These are phyloP conservation scores for Venturia asperata DNA, from an alignment of 2,329 filamentous ascomycete genomes.

Conservation along the genomic window DNA sequence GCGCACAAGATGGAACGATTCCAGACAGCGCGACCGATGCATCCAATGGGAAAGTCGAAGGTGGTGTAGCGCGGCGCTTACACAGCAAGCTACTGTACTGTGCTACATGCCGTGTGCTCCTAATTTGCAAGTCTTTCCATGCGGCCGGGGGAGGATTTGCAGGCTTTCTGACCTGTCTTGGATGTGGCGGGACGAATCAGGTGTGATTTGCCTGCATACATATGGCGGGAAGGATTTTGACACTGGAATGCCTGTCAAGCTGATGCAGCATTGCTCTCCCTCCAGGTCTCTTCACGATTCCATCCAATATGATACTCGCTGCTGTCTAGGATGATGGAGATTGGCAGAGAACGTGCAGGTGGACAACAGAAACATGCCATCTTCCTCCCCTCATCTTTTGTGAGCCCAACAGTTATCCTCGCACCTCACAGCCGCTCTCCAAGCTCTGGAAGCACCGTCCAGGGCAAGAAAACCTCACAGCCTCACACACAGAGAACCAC, in stretches of 20 bases:
- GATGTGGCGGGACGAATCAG: background rate
- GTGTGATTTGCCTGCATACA: constrained; percentile 4
- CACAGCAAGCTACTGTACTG: no score
- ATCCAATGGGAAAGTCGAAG: constrained; percentile 7
- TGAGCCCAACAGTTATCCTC: background rate
- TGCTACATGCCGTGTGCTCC: background rate
- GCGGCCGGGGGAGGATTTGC: background rate
- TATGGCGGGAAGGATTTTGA: background rate
- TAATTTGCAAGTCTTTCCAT: background rate
- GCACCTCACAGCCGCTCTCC: constrained; percentile 1
- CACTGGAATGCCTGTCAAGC: background rate
- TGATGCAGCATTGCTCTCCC: background rate
- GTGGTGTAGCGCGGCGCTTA: constrained; percentile 6
- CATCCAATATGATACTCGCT: no score
- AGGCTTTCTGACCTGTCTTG: constrained; percentile 1
- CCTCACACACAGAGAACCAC: no score
- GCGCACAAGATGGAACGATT: background rate
- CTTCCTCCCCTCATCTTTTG: background rate
- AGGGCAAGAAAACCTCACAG: no score
- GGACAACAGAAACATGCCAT: background rate
- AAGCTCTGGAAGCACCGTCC: background rate
- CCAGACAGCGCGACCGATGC: background rate
- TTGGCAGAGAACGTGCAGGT: no score
- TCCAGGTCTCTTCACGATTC: no score
- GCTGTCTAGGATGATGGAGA: no score